These are phyloP conservation scores for Exophiala aquamarina DNA, from an alignment of 2,329 filamentous ascomycete genomes.

Conservation along the genomic window DNA sequence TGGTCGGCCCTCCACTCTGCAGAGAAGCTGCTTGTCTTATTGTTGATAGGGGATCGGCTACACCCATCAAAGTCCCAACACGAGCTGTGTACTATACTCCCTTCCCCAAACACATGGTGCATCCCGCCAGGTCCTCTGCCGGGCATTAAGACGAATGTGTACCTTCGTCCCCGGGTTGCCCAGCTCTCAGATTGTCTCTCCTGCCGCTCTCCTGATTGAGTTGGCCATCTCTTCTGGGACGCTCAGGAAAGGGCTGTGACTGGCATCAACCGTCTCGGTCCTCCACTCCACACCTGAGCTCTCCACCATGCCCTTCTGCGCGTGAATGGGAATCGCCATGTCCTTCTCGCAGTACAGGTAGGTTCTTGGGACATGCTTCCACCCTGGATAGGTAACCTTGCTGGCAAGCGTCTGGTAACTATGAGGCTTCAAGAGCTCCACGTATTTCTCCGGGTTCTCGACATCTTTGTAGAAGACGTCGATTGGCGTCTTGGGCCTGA, in stretches of 20 bases:
- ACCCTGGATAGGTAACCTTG: slow-evolving; percentile 36
- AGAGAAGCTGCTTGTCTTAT: too few relatives aligned
- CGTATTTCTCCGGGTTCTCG: slow-evolving; percentile 24
- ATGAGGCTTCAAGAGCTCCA: slow-evolving; percentile 31
- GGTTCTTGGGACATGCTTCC: slow-evolving; percentile 40
- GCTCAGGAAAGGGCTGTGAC: slow-evolving; percentile 45
- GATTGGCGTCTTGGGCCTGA: slow-evolving; percentile 11
- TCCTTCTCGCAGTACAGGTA: slow-evolving; percentile 44
- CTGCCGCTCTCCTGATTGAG: slow-evolving; percentile 30
- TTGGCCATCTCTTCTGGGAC: slow-evolving; percentile 36
- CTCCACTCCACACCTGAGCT: slow-evolving; percentile 33
- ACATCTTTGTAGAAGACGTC: slow-evolving; percentile 40
- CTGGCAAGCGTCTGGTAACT: slow-evolving; percentile 32
- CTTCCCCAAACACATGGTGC: too few relatives aligned
- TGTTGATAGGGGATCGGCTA: too few relatives aligned
- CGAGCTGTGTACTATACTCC: too few relatives aligned
- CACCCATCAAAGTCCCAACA: too few relatives aligned
- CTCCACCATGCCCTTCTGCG: slow-evolving; percentile 39
- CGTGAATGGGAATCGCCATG: slow-evolving; percentile 35
- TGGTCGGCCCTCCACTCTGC: too few relatives aligned
- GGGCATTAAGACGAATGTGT: too few relatives aligned
- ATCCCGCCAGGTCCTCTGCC: too few relatives aligned
- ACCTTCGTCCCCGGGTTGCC: slow-evolving; percentile 5
- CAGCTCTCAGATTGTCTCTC: slow-evolving; percentile 8
- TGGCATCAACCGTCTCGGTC: slow-evolving; percentile 34